Evolutionary conservation across 2,329 filamentous ascomycete genomes (phyloP).

Genomic region (Trichoderma atrobrunneum): DNA sequence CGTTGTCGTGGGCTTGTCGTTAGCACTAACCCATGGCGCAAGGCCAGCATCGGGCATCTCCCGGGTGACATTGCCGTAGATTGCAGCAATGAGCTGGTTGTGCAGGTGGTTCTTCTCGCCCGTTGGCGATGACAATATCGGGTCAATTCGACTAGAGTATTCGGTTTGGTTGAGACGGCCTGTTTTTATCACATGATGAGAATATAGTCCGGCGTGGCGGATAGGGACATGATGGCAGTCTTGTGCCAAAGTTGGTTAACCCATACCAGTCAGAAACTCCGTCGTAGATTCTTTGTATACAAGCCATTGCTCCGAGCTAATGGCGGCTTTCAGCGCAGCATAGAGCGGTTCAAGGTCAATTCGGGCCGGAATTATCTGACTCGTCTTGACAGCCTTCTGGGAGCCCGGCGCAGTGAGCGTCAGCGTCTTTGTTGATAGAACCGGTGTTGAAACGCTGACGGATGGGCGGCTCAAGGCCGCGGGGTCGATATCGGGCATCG

Average conservation of each 20-base stretch:
- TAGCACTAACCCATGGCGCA: conserved; percentile 69
- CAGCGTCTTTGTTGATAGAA: conserved; percentile 57
- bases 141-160: conserved; percentile 57
- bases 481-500: conserved; percentile 69
- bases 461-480: conserved; percentile 64
- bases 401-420: conserved; percentile 49
- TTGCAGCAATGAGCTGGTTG: conserved; percentile 64
- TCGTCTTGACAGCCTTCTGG: conserved; percentile 56
- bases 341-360: conserved; percentile 68
- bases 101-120: conserved; percentile 63
- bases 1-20: conserved; percentile 61
- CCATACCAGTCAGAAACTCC: conserved; percentile 60
- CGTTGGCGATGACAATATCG: conserved; percentile 55
- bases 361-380: conserved; percentile 61
- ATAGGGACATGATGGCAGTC: not conserved
- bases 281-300: conserved; percentile 62
- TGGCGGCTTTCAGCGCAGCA: conserved; percentile 56
- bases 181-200: conserved; percentile 31
- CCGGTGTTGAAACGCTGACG: conserved; percentile 56
- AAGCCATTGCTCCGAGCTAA: conserved; percentile 61
- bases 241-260: not conserved
- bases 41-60: conserved; percentile 67
- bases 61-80: conserved; percentile 66
- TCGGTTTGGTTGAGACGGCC: conserved; percentile 63
- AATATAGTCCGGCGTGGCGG: not conserved